phyloP scores from a whole-genome alignment of 2,329 filamentous ascomycete species.

The Spiromastix sp. region DNA sequence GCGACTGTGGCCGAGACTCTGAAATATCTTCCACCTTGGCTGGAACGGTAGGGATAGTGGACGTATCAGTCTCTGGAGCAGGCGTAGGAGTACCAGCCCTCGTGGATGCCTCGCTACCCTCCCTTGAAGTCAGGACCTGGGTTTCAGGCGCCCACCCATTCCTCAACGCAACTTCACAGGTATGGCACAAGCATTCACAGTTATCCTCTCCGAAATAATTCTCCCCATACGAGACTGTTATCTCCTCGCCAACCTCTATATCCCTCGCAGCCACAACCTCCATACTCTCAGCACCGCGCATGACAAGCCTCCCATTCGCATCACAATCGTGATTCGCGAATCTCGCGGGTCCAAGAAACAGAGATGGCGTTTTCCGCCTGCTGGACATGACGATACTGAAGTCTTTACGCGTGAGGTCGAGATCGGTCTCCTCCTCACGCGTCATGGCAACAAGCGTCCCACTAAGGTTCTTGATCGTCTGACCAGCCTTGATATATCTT shows the following conservation, averaged over 20 bases:
- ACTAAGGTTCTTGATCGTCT: constrained; percentile 80
- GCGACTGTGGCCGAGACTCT: constrained; percentile 6
- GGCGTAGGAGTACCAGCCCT: constrained; percentile 23
- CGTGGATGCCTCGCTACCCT: constrained; percentile 15
- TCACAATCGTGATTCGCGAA: constrained; percentile 97
- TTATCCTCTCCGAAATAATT: constrained; percentile 95
- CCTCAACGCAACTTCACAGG: constrained; percentile 62
- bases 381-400: constrained; percentile 96
- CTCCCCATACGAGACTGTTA: constrained; percentile 91
- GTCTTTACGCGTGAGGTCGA: constrained; percentile 75
- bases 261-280: constrained; percentile 75
- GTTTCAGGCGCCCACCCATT: constrained; percentile 68
- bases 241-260: constrained; percentile 82
- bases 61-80: constrained; percentile 15
- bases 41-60: constrained; percentile 2
- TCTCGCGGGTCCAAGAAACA: constrained; percentile 89
- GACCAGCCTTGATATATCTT: constrained; percentile 65
- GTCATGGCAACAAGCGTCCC: constrained; percentile 91
- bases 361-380: constrained; percentile 75
- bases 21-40: constrained; percentile 11
- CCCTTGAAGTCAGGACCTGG: constrained; percentile 23
- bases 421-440: constrained; percentile 73
- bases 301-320: constrained; percentile 81
- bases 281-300: constrained; percentile 74
- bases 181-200: constrained; percentile 84